Evolutionary conservation across 352 stramenopile genomes (phyloP), one percentile per base, ranked within the genome.

Genomic region (Achlya hypogyna): DNA sequence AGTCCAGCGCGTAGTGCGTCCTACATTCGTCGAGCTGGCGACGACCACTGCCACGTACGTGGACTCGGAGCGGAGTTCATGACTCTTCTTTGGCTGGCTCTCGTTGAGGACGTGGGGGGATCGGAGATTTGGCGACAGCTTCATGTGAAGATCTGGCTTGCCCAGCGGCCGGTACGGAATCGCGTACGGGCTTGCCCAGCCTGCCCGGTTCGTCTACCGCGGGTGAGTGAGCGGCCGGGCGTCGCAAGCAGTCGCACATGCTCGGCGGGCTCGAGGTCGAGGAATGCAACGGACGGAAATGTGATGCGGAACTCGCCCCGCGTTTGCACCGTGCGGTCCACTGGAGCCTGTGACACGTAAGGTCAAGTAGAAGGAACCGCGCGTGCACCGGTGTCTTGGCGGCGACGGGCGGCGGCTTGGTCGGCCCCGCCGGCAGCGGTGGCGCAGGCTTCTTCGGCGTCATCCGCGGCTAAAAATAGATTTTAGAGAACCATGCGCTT

Each of bases 131-230:
- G 81, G 81, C 4, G 78, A 82, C 53, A 87, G 78, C 56, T 88
- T 88, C 62, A 91, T 78, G 32, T 69, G 75, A 31, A 91, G 71
- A 45, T 89, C 74, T 0, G 83, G 83, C 35, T 82, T 84, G 4
- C 83, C 83, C 5, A 91, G 70, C 16, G 81, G 83, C 0, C 79
- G 73, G 51, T 89, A 91, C 1, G 82, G 82, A 65, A 89, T 76
- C 5, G 81, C 81, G 53, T 87, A 75, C 8, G 83, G 83, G 63
- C 83, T 89, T 43, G 78, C 82, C 83, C 83, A 91, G 4, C 83
- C 83, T 2, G 72, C 72, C 16, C 75, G 71, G 10, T 14, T 10
- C 8, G 18, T 25, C 28, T 62, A 27, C 0, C 47, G 8, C 27
- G 22, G 80, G 73, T 10, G 62, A 28, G 6, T 58, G 51, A 4